These are phyloP conservation scores for Hylodesmum podocarpum DNA, from an alignment of 306 rosid species.

Conservation along the genomic window DNA sequence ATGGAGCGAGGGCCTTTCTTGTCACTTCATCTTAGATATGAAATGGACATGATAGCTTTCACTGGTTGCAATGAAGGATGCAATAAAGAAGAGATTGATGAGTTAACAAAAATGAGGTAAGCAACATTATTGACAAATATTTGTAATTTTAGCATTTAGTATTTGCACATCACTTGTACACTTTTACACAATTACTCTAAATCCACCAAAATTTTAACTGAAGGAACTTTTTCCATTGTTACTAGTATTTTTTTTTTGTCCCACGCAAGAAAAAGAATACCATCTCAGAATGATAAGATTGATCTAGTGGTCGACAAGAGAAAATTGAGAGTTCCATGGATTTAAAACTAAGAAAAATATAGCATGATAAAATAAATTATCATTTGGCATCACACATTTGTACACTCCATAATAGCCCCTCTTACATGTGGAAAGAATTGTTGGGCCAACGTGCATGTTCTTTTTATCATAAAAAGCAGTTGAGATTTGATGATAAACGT, in stretches of 20 bases:
- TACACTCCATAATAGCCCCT: not conserved
- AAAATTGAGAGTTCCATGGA: no score
- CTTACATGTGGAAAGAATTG: not conserved
- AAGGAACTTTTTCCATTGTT: not conserved
- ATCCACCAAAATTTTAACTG: not conserved
- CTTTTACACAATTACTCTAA: not conserved
- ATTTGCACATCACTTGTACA: not conserved
- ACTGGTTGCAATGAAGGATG: conserved; percentile 84
- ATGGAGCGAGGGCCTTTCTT: conserved; percentile 70
- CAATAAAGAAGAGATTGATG: conserved; percentile 49
- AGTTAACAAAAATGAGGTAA: conserved; percentile 72
- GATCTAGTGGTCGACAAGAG: no score
- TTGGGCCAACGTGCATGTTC: not conserved
- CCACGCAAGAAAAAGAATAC: no score
- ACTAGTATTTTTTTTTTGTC: not conserved
- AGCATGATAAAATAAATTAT: no score
- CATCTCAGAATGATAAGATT: no score
- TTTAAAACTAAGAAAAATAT: no score
- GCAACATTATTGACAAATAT: not conserved
- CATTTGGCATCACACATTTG: not conserved
- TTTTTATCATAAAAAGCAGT: not conserved
- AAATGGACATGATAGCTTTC: conserved; percentile 92
- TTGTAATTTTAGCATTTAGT: not conserved
- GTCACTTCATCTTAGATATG: conserved; percentile 83
- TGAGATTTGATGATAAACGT: not conserved